Conservation (phyloP, 2,329 filamentous ascomycete species). For the Berkeleyomyces rouxiae region DNA sequence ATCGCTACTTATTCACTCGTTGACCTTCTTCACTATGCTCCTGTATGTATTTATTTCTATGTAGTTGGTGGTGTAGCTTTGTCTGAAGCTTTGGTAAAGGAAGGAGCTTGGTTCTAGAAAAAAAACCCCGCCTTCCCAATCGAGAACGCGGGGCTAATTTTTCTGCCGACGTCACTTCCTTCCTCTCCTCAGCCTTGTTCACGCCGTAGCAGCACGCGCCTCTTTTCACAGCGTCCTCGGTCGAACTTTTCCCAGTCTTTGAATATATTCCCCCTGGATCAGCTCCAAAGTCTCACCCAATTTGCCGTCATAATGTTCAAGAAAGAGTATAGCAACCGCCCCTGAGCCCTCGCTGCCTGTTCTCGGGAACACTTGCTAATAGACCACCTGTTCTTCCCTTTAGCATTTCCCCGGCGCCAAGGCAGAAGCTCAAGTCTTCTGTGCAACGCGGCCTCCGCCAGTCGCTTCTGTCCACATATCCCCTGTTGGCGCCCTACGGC, state of each 20-base stretch:
- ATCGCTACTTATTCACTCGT: not conserved
- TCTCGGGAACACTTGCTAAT: not conserved
- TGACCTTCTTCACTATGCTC: not conserved
- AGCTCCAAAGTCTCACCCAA: not conserved
- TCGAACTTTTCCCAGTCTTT: too few species aligned
- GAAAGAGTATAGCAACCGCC: conserved; percentile 53
- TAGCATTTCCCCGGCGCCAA: conserved; percentile 60
- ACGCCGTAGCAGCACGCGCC: too few species aligned
- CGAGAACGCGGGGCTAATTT: conserved; percentile 12
- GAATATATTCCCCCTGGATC: too few species aligned
- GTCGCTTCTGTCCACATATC: conserved; percentile 70
- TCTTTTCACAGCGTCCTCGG: too few species aligned
- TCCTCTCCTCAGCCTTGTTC: not conserved
- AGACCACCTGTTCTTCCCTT: not conserved
- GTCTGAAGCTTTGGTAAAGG: not conserved
- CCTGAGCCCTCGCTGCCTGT: not conserved
- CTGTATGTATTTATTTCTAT: not conserved
- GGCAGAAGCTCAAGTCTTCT: conserved; percentile 95
- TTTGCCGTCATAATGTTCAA: conserved; percentile 57
- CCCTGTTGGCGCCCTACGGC: conserved; percentile 69
- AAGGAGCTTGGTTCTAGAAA: not conserved
- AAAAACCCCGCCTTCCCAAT: conserved; percentile 11
- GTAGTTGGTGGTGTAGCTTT: not conserved
- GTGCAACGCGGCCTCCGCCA: conserved; percentile 74
- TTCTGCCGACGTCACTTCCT: conserved; percentile 9